Evolutionary conservation across 768 basidiomycete genomes (phyloP).

Genomic region (Phanerochaete carnosa): DNA sequence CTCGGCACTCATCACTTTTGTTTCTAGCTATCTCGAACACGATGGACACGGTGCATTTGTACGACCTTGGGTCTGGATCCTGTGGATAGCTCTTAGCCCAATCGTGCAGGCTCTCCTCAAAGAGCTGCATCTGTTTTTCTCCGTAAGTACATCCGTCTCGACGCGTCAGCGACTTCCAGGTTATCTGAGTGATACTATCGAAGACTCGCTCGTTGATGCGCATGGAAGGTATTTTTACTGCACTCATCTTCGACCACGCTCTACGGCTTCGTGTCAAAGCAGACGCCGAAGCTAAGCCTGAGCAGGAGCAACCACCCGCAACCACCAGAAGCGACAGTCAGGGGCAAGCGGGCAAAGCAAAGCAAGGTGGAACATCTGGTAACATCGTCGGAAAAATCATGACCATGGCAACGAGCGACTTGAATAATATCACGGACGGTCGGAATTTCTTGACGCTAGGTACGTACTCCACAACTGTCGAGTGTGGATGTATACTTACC

Average conservation of each 20-base stretch:
- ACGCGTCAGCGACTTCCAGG: not conserved
- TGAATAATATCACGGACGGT: slow-evolving; percentile 27
- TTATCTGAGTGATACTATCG: not conserved
- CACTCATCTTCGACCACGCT: slow-evolving; percentile 10
- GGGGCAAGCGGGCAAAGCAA: not conserved
- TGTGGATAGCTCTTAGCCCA: slow-evolving; percentile 42
- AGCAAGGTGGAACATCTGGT: slow-evolving; percentile 13
- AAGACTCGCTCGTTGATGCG: slow-evolving; percentile 36
- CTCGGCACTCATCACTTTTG: slow-evolving; percentile 3
- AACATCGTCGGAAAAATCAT: slow-evolving; percentile 75
- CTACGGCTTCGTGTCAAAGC: slow-evolving; percentile 29
- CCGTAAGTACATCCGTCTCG: slow-evolving; percentile 18
- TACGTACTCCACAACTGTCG: not conserved
- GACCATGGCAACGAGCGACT: slow-evolving; percentile 68
- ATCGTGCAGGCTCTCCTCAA: slow-evolving; percentile 35
- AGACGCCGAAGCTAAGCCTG: slow-evolving; percentile 13
- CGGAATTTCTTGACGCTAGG: slow-evolving; percentile 16
- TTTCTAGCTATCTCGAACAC: slow-evolving; percentile 55
- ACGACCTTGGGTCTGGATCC: slow-evolving; percentile 70
- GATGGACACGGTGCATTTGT: slow-evolving; percentile 45
- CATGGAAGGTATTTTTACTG: slow-evolving; percentile 21
- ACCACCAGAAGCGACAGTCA: not conserved
- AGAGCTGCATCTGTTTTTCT: slow-evolving; percentile 50
- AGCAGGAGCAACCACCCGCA: not conserved
- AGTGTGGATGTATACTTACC: slow-evolving; percentile 44